Evolutionary conservation across 768 basidiomycete species (phyloP).

Genomic region (Termitomyces sp.): DNA sequence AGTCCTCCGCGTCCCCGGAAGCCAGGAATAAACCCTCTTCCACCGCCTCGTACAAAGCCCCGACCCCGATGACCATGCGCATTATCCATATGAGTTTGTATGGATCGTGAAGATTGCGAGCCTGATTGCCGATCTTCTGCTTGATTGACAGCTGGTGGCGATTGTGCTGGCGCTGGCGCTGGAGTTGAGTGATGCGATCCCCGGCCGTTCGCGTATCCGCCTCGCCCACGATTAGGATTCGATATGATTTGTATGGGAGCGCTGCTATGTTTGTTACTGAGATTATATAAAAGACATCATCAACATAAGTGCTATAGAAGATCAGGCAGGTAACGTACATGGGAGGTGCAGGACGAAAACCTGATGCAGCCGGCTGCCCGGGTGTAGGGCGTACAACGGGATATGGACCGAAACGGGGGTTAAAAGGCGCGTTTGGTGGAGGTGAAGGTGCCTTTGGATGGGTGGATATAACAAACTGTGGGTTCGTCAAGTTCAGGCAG

Average conservation of each 20-base stretch:
- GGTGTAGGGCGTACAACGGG: constrained; percentile 50
- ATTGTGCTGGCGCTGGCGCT: not conserved
- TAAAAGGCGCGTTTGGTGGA: constrained; percentile 49
- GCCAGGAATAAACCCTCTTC: constrained; percentile 22
- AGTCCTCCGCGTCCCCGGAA: constrained; percentile 25
- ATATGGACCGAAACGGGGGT: constrained; percentile 61
- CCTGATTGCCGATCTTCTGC: constrained; percentile 4
- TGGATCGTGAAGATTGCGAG: not conserved
- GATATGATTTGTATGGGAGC: constrained; percentile 64
- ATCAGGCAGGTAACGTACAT: constrained; percentile 21
- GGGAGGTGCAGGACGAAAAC: constrained; percentile 54
- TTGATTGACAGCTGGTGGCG: constrained; percentile 2
- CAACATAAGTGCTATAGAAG: not conserved
- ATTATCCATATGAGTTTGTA: constrained; percentile 13
- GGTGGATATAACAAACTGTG: constrained; percentile 79
- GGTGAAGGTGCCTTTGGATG: constrained; percentile 51
- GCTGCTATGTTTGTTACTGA: constrained; percentile 13
- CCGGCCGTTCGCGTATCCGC: constrained; percentile 27
- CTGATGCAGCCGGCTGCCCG: constrained; percentile 50
- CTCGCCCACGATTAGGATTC: constrained; percentile 59
- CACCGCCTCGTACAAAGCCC: constrained; percentile 23
- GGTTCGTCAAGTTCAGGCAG: constrained; percentile 82
- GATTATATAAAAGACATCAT: not conserved
- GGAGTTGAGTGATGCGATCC: constrained; percentile 19
- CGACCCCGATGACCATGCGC: constrained; percentile 13